Evolutionary conservation across 345 rosid species (phyloP).

Genomic region (Eucalyptus lansdowneana): DNA sequence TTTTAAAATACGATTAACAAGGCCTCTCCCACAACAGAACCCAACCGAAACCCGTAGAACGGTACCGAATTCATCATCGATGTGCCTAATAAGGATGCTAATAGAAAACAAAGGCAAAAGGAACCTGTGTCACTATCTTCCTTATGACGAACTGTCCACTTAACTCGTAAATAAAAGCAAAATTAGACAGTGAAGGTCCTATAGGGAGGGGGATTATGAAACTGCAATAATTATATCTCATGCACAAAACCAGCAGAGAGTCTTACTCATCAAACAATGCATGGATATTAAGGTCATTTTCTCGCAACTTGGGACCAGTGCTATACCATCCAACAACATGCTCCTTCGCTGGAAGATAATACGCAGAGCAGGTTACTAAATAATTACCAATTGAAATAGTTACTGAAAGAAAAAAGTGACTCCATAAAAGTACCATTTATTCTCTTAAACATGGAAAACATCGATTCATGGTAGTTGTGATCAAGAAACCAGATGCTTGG

Average conservation of each 20-base stretch:
- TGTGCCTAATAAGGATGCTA: not conserved
- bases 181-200: not conserved
- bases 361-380: not conserved
- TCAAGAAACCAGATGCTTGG: conserved; percentile 91
- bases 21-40: not conserved
- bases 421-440: conserved; percentile 47
- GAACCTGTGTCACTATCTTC: not conserved
- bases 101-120: not conserved
- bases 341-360: conserved; percentile 63
- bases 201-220: not conserved
- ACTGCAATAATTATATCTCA: not conserved
- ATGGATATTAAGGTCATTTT: conserved; percentile 83
- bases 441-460: conserved; percentile 98
- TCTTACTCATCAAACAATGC: conserved; percentile 61
- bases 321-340: conserved; percentile 98
- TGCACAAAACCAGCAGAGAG: not conserved
- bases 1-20: not conserved
- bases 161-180: not conserved
- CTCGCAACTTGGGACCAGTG: conserved; percentile 82
- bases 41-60: not conserved
- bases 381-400: not conserved
- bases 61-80: not conserved
- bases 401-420: not conserved
- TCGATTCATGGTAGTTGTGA: conserved; percentile 92
- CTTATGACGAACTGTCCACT: not conserved